These are phyloP conservation scores for Cryptococcus depauperatus DNA, from an alignment of 1,284 basidiomycete species.

Conservation along the genomic window DNA sequence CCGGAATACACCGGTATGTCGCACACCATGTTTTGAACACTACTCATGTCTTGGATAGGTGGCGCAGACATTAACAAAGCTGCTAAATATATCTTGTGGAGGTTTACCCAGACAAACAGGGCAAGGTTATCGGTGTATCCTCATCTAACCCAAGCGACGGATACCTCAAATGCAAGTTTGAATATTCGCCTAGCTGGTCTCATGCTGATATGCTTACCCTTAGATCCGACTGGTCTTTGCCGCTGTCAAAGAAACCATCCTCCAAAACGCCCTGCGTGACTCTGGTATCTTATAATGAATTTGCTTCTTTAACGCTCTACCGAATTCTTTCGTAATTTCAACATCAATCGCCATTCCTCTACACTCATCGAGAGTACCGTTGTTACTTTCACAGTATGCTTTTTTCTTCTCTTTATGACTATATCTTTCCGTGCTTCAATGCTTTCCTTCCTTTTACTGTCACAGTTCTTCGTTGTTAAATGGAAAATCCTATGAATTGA, in stretches of 20 bases:
- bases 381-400: neutral
- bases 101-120: constrained; percentile 91
- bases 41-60: constrained; percentile 44
- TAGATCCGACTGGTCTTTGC: constrained; percentile 82
- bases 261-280: constrained; percentile 53
- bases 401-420: neutral
- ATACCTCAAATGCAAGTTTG: constrained; percentile 57
- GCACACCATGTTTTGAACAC: neutral
- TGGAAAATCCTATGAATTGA: too few relatives aligned
- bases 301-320: neutral
- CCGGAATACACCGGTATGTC: constrained; percentile 70
- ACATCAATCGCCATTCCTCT: neutral
- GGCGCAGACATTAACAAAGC: constrained; percentile 95
- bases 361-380: neutral
- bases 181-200: neutral
- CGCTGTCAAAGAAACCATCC: constrained; percentile 94
- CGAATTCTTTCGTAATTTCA: neutral
- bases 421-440: neutral
- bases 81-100: constrained; percentile 94
- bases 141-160: constrained; percentile 59
- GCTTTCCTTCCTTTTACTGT: too few relatives aligned
- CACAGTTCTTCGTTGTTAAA: too few relatives aligned
- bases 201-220: neutral
- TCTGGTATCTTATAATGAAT: constrained; percentile 41
- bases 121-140: constrained; percentile 83